Conservation (phyloP, 2,329 filamentous ascomycete species). For the Sporothrix variecibatus region DNA sequence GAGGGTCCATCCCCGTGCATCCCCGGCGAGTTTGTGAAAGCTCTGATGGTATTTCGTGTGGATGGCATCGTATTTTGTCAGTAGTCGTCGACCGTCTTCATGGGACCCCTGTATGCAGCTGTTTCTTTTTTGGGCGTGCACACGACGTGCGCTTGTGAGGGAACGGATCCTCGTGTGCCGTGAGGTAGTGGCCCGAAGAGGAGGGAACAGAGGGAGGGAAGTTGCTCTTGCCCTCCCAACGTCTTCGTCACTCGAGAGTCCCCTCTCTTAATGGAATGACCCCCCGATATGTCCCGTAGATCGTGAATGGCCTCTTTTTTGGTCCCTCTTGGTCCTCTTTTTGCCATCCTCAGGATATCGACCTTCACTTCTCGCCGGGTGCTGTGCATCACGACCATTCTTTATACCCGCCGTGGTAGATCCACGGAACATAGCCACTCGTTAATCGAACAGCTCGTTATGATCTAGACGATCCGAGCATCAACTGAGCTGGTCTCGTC, state of each 20-base stretch:
- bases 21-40: not conserved
- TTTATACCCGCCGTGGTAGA: conserved; percentile 17
- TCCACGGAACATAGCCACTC: conserved; percentile 12
- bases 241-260: not conserved
- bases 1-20: too few species aligned
- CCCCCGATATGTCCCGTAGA: not conserved
- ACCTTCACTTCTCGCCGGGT: not conserved
- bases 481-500: not conserved
- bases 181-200: not conserved
- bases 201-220: not conserved
- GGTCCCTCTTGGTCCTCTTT: not conserved
- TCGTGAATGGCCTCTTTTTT: too few species aligned
- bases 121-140: not conserved
- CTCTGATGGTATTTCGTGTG: not conserved
- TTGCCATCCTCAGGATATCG: not conserved
- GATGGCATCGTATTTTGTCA: not conserved
- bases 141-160: too few species aligned
- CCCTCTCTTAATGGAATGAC: not conserved
- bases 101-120: not conserved
- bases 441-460: not conserved
- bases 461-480: conserved; percentile 13
- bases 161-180: not conserved
- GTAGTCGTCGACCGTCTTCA: not conserved
- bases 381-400: not conserved
- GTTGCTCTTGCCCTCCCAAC: not conserved